These are phyloP conservation scores for Phlyctochytrium planicorne DNA, from an alignment of 192 early-diverging fungal genomes.

Conservation along the genomic window DNA sequence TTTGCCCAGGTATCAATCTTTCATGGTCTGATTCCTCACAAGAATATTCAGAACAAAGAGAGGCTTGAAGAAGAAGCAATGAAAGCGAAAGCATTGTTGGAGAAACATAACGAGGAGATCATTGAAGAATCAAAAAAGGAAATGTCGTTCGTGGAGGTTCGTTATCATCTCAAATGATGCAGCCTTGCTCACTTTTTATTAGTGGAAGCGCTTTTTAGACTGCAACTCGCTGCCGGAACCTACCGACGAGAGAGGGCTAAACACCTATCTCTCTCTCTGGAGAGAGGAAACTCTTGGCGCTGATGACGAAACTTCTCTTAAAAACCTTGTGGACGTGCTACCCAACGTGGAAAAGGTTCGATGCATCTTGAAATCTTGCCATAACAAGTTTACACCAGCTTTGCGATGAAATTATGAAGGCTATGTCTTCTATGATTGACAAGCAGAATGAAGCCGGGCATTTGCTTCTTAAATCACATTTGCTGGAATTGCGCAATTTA, in stretches of 20 bases:
- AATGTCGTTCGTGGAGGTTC: slow-evolving; percentile 1
- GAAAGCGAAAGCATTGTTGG: slow-evolving; percentile 13
- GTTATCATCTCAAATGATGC: slow-evolving; percentile 9
- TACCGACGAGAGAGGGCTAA: slow-evolving; percentile 43
- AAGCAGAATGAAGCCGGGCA: slow-evolving; percentile 18
- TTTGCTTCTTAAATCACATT: slow-evolving; percentile 20
- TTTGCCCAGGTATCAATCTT: slow-evolving; percentile 37
- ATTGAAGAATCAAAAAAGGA: slow-evolving; percentile 7
- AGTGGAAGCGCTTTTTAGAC: slow-evolving; percentile 53
- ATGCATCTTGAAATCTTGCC: neutral
- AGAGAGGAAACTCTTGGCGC: slow-evolving; percentile 28
- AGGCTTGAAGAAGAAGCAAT: slow-evolving; percentile 37
- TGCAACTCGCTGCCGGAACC: slow-evolving; percentile 50
- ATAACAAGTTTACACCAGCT: too few species aligned
- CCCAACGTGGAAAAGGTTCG: slow-evolving; percentile 37
- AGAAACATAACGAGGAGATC: slow-evolving; percentile 13
- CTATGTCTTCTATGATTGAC: slow-evolving; percentile 19
- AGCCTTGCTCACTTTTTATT: neutral
- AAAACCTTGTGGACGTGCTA: slow-evolving; percentile 29
- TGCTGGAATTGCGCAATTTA: slow-evolving; percentile 29
- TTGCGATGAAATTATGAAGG: slow-evolving; percentile 21
- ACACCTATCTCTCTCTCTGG: slow-evolving; percentile 48
- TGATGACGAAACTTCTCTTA: slow-evolving; percentile 40
- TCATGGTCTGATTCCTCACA: neutral
- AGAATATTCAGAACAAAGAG: slow-evolving; percentile 27